Base-by-base conservation (phyloP, 2,329 filamentous ascomycete species). In the Apiospora aurea region DNA sequence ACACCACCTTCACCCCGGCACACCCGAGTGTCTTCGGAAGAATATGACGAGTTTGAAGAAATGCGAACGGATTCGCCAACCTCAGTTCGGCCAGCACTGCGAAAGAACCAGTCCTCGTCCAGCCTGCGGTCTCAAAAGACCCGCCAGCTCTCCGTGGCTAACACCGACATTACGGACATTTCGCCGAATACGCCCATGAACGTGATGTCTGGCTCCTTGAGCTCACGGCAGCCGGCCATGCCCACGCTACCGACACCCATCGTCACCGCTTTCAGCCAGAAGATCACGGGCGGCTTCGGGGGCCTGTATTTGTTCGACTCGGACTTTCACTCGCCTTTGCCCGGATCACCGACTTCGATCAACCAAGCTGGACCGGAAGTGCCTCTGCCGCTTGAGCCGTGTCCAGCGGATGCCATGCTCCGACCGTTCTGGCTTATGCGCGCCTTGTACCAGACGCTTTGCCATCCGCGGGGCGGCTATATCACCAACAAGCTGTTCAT, bases 361-460 rank as follows among this genome's bases (percentile, higher is more conserved):
- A 91, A 92, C 71, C 85, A 87, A 4, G 80, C 88, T n/a, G 85
- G 86, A 16, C 78, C 85, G 0, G 91, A 94, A 75, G 89, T 91
- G 0, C 95, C 95, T 16, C 88, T 92, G 29, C 90, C 94, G 0
- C 87, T 99, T 6, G 96, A 99, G 79, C 93, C 96, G 3, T 99
- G 97, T 80, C 96, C 96, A 0, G 94, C 93, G 47, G 94, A 97
- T 53, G 92, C 92, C 73, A 88, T 98, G 77, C 87, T 98, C n/a
- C 91, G 96, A 26, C 97, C 96, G 1, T 99, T 98, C 82, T 99
- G 96, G 96, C 87, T 99, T 64, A 97, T 99, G 94, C 91, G 96
- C 71, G 95, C 93, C 74, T 87, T 99, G 38, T 97, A 96, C 79
- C 94, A 98, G 80, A 97, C 95, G 0, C 90, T 99, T 64, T 93